Base-by-base conservation (phyloP, 2,329 filamentous ascomycete genomes). In the Penicillium corylophilum region DNA sequence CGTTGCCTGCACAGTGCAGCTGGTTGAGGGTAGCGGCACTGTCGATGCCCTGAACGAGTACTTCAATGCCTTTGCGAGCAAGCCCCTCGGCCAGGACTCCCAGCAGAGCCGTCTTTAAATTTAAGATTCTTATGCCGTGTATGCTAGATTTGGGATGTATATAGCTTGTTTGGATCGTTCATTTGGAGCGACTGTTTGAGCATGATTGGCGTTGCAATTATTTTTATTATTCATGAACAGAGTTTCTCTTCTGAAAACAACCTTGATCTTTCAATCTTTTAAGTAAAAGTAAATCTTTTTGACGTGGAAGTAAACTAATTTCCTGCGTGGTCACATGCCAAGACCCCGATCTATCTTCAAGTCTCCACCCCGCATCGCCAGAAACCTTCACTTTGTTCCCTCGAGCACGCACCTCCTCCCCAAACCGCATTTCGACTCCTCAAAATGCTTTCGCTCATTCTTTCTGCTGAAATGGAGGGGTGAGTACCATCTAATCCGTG, bases 31-130 rank as follows among this genome's bases (percentile, higher is more conserved):
- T 0, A 83, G 74, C 51, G 89, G 84, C 15, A 96, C 91, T 0
- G 84, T 89, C 0, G 88, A 95, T 63, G 89, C 86, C 15, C 74
- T 96, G 61, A 89, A 96, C 65, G 79, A 82, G 57, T 96, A 95
- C 69, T 96, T 96, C 72, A 79, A 80, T 5, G 71, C 84, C 1
- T 92, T 95, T 62, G 82, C 81, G 48, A 82, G 83, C 10, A 90
- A 87, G 75, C 47, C 64, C 7, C 45, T 73, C 16, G 69, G 70
- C 16, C 65, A 70, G 52, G 67, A 64, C 29, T 59, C 64, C 38
- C 65, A 70, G 48, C 59, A 61, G 31, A 71, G 70, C 60, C 70
- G 68, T 46, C 63, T 73, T 53, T 73, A 9, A 28, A 57, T n/a
- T n/a, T n/a, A 51, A 55, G 41, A 5, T 15, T 43, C 18, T 20